Evolutionary conservation across 768 basidiomycete species (phyloP), one percentile per base, ranked within the genome.

Genomic region (Kwoniella dendrophila): DNA sequence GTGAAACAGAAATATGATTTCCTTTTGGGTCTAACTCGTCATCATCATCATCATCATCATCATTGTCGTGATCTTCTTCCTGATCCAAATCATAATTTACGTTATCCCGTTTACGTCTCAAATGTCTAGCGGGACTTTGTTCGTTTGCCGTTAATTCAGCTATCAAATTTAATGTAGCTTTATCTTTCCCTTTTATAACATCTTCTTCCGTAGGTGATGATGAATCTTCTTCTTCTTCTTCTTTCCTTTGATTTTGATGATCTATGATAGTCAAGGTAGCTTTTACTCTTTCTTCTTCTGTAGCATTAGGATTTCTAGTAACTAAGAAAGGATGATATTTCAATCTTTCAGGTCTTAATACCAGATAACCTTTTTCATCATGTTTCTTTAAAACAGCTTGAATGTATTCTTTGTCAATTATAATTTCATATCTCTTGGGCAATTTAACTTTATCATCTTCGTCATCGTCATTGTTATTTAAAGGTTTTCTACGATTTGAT

Each of bases 311-410:
- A 52, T 69, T 58, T 26, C 80, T 66, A 27, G 87, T 82, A 44
- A 92, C 79, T 38, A 96, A 81, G 79, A 95, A 98, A 27, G 95
- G 95, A 64, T 88, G 94, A 90, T 95, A 99, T 73, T 91, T 92
- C 63, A 98, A 83, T 77, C 86, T 86, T 72, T 95, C 92, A 1
- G 92, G 87, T 67, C 84, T 85, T 59, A 83, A 71, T 47, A 79
- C 84, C 62, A 92, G 72, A 69, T 92, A 89, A 4, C 88, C 89
- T 79, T 93, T 96, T 43, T 80, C 77, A 64, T 88, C 87, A 86
- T 90, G 90, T 56, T 83, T 83, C 41, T 80, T 80, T 57, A 96
- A 63, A 76, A 88, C 89, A 58, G 82, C 82, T 20, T 83, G 81
- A 50, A 95, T 88, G 67, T 82, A 83, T 12, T 83, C 84, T 7